Percentiles rank a stretch among this genome's conserved stretches.
Conservation (phyloP, 2,329 filamentous ascomycete genomes). For the Neofusicoccum laricinum region DNA sequence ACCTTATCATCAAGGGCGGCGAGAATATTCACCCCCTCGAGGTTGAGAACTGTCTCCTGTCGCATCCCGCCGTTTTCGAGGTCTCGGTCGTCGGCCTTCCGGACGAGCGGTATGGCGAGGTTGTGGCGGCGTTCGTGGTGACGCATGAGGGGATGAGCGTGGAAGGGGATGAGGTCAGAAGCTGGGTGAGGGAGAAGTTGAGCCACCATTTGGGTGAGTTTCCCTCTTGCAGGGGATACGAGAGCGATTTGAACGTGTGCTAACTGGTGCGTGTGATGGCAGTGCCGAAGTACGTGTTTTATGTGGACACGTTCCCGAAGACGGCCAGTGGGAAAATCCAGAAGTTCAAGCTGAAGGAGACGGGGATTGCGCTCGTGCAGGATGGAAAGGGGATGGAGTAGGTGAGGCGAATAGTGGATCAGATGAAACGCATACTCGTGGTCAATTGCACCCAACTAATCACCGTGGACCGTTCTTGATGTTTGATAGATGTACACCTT, state of each 20-base stretch:
- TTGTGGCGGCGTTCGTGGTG: constrained; percentile 80
- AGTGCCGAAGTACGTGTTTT: constrained; percentile 89
- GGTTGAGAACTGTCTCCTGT: constrained; percentile 82
- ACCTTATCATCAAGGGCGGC: constrained; percentile 89
- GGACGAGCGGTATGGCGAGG: constrained; percentile 80
- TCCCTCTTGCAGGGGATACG: background rate
- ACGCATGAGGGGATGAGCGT: constrained; percentile 43
- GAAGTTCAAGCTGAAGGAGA: constrained; percentile 80
- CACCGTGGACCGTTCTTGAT: no score
- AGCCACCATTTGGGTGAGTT: constrained; percentile 65
- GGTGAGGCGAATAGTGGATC: no score
- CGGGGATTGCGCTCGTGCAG: constrained; percentile 52
- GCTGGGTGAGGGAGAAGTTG: constrained; percentile 69
- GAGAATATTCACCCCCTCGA: constrained; percentile 96
- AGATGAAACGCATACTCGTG: no score
- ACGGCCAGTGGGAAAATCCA: constrained; percentile 96
- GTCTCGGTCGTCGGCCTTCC: constrained; percentile 81
- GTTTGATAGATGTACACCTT: no score
- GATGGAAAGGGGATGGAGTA: constrained; percentile 28
- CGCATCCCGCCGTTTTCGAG: constrained; percentile 67
- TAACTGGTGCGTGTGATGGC: background rate
- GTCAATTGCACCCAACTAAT: no score
- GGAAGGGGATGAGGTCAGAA: constrained; percentile 58
- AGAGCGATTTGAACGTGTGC: background rate
- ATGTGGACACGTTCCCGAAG: constrained; percentile 68